Evolutionary conservation across 2,329 filamentous ascomycete genomes (phyloP).

Genomic region (Sporothrix dimorphospora): DNA sequence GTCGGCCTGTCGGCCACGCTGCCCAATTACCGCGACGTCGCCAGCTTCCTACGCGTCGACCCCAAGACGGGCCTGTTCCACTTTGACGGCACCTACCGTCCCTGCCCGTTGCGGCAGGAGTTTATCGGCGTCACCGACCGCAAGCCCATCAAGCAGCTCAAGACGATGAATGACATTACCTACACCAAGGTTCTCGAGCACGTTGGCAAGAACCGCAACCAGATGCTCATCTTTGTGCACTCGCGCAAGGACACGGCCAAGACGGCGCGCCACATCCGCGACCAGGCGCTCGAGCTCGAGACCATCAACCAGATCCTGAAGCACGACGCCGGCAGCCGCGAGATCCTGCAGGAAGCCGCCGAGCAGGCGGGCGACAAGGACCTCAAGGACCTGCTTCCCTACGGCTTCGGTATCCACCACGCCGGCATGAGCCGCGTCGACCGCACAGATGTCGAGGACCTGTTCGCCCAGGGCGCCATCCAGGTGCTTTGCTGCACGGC

Average conservation of each 20-base stretch:
- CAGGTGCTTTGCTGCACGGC: conserved; percentile 97
- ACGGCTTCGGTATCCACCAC: conserved; percentile 97
- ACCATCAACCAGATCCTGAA: conserved; percentile 95
- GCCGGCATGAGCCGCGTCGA: conserved; percentile 96
- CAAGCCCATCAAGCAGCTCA: conserved; percentile 97
- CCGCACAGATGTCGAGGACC: conserved; percentile 89
- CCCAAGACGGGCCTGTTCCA: conserved; percentile 86
- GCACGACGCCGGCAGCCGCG: conserved; percentile 87
- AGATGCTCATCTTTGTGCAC: conserved; percentile 99
- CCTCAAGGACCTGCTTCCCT: conserved; percentile 90
- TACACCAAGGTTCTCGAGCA: conserved; percentile 98
- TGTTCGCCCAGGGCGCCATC: conserved; percentile 88
- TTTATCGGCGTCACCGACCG: conserved; percentile 97
- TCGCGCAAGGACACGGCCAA: conserved; percentile 98
- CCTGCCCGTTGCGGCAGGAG: conserved; percentile 92
- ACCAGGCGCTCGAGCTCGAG: conserved; percentile 95
- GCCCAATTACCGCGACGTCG: conserved; percentile 95
- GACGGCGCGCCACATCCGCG: conserved; percentile 92
- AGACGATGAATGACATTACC: conserved; percentile 99
- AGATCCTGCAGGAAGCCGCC: conserved; percentile 84
- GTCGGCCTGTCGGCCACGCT: conserved; percentile 92
- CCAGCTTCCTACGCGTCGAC: conserved; percentile 91
- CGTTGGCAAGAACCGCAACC: conserved; percentile 87
- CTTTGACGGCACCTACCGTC: conserved; percentile 91
- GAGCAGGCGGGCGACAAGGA: conserved; percentile 82